Evolutionary conservation across 106 monocot species (phyloP).

Genomic region (Acorus calamus): DNA sequence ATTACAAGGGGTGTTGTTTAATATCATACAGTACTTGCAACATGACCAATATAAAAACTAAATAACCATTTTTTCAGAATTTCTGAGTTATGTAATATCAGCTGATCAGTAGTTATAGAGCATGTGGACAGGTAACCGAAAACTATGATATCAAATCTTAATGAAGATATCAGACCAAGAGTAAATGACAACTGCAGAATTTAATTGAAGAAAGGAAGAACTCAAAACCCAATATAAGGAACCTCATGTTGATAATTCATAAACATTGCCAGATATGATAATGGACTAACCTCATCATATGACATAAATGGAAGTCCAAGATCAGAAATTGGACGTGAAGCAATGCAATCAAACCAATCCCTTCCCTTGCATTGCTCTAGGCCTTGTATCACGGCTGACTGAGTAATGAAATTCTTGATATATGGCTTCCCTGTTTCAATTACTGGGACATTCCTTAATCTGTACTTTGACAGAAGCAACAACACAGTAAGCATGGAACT

Average conservation of each 20-base stretch:
- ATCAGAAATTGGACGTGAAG: conserved; percentile 51
- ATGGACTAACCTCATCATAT: conserved; percentile 52
- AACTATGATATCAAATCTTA: too few species aligned
- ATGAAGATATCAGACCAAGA: too few species aligned
- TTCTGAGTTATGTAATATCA: too few species aligned
- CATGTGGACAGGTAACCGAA: too few species aligned
- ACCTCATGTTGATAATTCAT: not conserved
- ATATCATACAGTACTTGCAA: too few species aligned
- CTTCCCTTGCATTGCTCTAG: conserved; percentile 67
- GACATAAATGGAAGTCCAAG: conserved; percentile 95
- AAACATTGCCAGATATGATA: not conserved
- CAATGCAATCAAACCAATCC: conserved; percentile 92
- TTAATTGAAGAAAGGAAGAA: too few species aligned
- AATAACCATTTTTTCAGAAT: too few species aligned
- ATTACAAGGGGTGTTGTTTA: too few species aligned
- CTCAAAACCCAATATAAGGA: too few species aligned
- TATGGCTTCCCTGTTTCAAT: conserved; percentile 44
- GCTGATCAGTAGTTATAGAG: too few species aligned
- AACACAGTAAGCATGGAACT: conserved; percentile 89
- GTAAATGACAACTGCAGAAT: too few species aligned
- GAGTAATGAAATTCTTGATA: conserved; percentile 87
- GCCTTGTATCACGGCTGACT: conserved; percentile 75
- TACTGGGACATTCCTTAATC: conserved; percentile 86
- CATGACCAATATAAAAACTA: too few species aligned
- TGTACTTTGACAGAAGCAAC: conserved; percentile 85